These are phyloP conservation scores for Trypanosoma grayi DNA, from an alignment of 208 protist species.

Conservation along the genomic window DNA sequence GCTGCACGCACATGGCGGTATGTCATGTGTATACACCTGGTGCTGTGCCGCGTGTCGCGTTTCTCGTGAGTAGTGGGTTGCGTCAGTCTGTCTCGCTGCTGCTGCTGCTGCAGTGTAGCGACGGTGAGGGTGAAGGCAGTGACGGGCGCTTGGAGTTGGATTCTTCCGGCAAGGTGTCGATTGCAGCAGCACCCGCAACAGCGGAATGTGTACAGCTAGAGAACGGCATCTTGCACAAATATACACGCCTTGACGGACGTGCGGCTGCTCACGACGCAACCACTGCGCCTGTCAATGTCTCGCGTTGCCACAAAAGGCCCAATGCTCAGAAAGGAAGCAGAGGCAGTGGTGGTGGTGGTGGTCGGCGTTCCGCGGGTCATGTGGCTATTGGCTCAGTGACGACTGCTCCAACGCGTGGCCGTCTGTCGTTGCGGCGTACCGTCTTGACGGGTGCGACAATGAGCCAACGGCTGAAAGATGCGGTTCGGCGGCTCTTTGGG, in stretches of 20 bases:
- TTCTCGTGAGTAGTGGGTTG: constrained; percentile 20
- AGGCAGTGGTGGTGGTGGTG: too few species aligned
- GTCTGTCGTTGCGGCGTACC: not conserved
- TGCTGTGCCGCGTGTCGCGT: not conserved
- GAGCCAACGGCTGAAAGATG: constrained; percentile 1
- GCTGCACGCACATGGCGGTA: constrained; percentile 15
- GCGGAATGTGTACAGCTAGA: not conserved
- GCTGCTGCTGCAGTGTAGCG: not conserved
- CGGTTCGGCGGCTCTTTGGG: constrained; percentile 12
- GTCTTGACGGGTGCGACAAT: not conserved
- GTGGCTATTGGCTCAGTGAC: not conserved
- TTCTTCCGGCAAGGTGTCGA: not conserved
- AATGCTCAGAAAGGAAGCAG: too few species aligned
- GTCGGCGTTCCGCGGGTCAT: too few species aligned
- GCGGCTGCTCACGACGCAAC: not conserved
- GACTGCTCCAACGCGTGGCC: not conserved
- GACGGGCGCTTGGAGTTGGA: not conserved
- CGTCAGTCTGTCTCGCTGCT: constrained; percentile 17
- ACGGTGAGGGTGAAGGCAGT: not conserved
- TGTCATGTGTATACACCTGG: not conserved
- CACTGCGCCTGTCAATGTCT: not conserved
- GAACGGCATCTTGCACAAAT: constrained; percentile 9
- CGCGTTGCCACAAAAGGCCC: not conserved
- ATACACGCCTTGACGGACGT: constrained; percentile 1
- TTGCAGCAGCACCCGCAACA: not conserved